A percentile compares a stretch with the other conserved stretches of the same genome.
Evolutionary conservation across 768 basidiomycete genomes (phyloP).

Genomic region (Cystofilobasidium ferigula): DNA sequence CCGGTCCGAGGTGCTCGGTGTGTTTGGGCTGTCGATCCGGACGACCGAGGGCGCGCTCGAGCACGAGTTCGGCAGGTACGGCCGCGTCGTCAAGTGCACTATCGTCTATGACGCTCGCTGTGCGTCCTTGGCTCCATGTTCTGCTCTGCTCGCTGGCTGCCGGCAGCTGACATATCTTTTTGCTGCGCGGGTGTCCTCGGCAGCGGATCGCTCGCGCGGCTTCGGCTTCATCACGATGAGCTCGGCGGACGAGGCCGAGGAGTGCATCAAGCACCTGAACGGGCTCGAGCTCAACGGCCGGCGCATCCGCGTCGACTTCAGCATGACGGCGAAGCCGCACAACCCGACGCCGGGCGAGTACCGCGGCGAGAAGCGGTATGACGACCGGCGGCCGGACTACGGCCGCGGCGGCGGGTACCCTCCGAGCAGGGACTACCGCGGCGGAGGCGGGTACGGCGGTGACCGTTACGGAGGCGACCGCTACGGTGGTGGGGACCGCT

Average conservation of each 20-base stretch:
- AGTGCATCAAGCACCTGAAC: conserved; percentile 82
- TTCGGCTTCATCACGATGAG: conserved; percentile 97
- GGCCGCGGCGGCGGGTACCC: background rate
- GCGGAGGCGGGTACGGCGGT: background rate
- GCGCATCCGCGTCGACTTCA: conserved; percentile 92
- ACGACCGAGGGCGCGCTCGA: conserved; percentile 88
- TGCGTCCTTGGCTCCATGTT: conserved; percentile 42
- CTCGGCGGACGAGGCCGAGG: conserved; percentile 69
- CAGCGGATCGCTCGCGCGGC: conserved; percentile 85
- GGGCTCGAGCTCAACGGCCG: conserved; percentile 90
- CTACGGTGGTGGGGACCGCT: too few relatives aligned
- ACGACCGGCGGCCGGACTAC: background rate
- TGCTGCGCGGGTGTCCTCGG: background rate
- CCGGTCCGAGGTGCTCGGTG: conserved; percentile 81
- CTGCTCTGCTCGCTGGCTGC: background rate
- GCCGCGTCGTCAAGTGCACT: conserved; percentile 84
- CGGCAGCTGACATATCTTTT: too few relatives aligned
- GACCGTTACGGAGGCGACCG: background rate
- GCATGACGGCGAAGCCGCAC: conserved; percentile 85
- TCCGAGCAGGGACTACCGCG: background rate
- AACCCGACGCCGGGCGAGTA: conserved; percentile 95
- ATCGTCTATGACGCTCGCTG: conserved; percentile 92
- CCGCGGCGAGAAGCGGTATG: conserved; percentile 35
- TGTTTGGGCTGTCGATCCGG: conserved; percentile 95
- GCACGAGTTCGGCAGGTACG: conserved; percentile 80